Evolutionary conservation across 345 rosid genomes (phyloP), one percentile per base, ranked within the genome.

Genomic region (Lepidium sativum): DNA sequence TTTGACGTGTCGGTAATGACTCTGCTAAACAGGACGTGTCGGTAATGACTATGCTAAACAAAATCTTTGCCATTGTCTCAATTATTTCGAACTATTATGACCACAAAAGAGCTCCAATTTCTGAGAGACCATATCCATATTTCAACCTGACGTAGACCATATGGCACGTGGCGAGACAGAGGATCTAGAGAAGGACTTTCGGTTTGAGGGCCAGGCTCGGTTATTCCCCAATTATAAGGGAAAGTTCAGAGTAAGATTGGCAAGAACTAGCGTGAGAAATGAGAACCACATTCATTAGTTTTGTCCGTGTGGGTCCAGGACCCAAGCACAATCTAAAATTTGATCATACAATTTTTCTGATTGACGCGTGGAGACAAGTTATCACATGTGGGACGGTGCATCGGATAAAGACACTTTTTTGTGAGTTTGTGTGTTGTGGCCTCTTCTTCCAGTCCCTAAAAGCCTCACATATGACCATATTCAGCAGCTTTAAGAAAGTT

Each of bases 381-480:
- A 47, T 78, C 84, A 54, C 78, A 65, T 74, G 84, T 67, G 82
- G 88, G 88, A 54, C 88, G 84, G 88, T 61, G 80, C 81, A 69
- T 57, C 0, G 31, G 77, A 79, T 48, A 44, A 38, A 40, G 81
- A 81, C 91, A 6, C 54, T 38, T 54, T 27, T 54, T 40, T 62
- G 9, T 59, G 32, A 23, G 52, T 59, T 20, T 68, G 40, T 69
- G 60, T 69, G 18, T 27, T 14, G 61, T 70, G 63, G 74, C 62
- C 55, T 52, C 39, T 2, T 18, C n/a, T 2, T 51, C 45, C 67
- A 69, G 62, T 61, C 17, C 65, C 33, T n/a, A n/a, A n/a, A 31
- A 7, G 17, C 29, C 16, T 1, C 54, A 54, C 25, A 20, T 29
- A 21, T 48, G 64, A 45, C 48, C 16, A 14, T 25, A 40, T 37